Base-by-base conservation (phyloP, 495 filamentous ascomycete species). In the Aspergillus bridgeri region DNA sequence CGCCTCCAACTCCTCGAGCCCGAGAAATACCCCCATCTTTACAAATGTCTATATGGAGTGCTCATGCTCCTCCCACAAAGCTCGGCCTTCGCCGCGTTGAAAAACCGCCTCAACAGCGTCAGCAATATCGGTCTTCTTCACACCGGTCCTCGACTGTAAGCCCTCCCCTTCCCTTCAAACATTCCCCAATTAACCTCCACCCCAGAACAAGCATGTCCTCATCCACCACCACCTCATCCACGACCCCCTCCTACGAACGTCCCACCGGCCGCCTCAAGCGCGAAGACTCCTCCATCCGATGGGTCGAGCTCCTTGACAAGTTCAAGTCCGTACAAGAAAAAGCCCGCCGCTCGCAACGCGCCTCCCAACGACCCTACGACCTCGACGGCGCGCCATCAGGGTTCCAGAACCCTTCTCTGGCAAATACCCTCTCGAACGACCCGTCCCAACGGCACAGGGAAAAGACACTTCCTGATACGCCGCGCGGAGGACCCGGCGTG, bases 41-140 rank as follows among this genome's bases (percentile, higher is more conserved):
- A 99, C 76, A 99, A 99, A 77, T 98, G 93, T 71, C 86, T 99
- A 13, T 99, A 97, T 65, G 95, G 95, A 27, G 81, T 99, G 11
- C 79, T 99, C 53, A 99, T 99, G 95, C 87, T 99, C 46, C 83
- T 99, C 15, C 95, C 95, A 2, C 95, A 99, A 72, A 96, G 91
- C 21, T 93, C 92, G 25, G 95, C 95, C 11, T 99, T 99, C 71
- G 93, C 92, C 7, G 92, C 92, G 3, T 79, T 99, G 23, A 99
- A 97, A 66, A 99, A 99, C 68, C 90, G 95, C 43, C 79, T 99
- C 47, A 96, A 96, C 71, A 94, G 89, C 73, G 95, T 98, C 58
- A 92, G 89, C 78, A 92, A 92, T 51, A 98, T 98, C 68, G 94
- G 94, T 22, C 96, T 96, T 65, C 82, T 99, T 58, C 93, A 98